Percentiles rank a stretch among this genome's conserved stretches.
phyloP scores from a whole-genome alignment of 2,329 filamentous ascomycete genomes.

The Didymella keratinophila region DNA sequence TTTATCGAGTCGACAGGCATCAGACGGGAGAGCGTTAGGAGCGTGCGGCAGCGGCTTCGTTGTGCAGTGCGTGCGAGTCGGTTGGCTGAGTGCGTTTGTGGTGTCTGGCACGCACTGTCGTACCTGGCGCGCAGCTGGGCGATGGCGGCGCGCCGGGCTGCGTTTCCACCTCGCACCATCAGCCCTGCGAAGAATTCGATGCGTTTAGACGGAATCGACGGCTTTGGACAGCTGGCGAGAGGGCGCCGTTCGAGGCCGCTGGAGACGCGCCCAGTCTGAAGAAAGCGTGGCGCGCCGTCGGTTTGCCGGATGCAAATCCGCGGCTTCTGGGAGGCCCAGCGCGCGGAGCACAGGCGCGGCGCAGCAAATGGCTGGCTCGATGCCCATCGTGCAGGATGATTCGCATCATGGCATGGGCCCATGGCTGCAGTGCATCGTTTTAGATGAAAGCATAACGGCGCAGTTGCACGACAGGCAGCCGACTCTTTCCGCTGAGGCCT shows the following conservation, averaged over 20 bases:
- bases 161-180: conserved; percentile 16
- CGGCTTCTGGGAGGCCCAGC: conserved; percentile 14
- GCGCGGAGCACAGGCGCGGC: conserved; percentile 24
- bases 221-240: conserved; percentile 7
- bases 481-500: conserved; percentile 36
- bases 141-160: conserved; percentile 21
- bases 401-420: conserved; percentile 32
- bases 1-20: conserved; percentile 32
- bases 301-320: conserved; percentile 19
- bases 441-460: conserved; percentile 41
- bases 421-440: conserved; percentile 31
- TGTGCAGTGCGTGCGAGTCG: conserved; percentile 2
- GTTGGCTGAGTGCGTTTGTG: not conserved
- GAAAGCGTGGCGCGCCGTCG: conserved; percentile 27
- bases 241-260: conserved; percentile 31
- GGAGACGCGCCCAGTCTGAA: conserved; percentile 27
- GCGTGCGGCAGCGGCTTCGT: conserved; percentile 18
- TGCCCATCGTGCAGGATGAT: conserved; percentile 32
- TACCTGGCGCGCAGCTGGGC: conserved; percentile 7
- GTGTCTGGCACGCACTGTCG: conserved; percentile 5
- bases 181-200: conserved; percentile 26
- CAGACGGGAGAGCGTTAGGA: conserved; percentile 18
- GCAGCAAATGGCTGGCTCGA: conserved; percentile 32
- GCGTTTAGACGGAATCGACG: not conserved
- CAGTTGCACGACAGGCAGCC: conserved; percentile 37